Evolutionary conservation across 208 protist species (phyloP).

Genomic region (Tritrichomonas foetus): DNA sequence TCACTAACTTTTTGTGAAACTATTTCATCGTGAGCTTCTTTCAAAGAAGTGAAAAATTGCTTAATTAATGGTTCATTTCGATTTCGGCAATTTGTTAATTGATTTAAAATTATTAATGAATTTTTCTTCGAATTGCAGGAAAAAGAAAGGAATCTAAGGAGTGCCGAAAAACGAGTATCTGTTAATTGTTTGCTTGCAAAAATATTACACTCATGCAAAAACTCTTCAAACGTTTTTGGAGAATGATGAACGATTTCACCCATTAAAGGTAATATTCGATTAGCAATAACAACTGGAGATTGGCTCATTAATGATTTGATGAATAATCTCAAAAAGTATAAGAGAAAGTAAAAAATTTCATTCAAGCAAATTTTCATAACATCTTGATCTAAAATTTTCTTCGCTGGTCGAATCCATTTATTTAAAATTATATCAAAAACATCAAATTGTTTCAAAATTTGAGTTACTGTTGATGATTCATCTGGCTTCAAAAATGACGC

Average conservation of each 20-base stretch:
- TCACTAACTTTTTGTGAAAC: neutral
- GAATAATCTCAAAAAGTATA: neutral
- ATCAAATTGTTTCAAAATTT: conserved; percentile 12
- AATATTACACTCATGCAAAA: no score
- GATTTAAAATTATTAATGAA: neutral
- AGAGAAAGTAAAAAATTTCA: neutral
- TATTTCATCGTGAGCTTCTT: neutral
- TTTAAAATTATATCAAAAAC: neutral
- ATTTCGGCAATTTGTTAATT: neutral
- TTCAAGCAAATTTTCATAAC: neutral
- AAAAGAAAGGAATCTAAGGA: neutral
- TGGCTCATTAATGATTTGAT: neutral
- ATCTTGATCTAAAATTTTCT: neutral
- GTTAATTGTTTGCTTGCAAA: neutral
- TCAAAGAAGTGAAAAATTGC: neutral
- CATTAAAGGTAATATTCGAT: no score
- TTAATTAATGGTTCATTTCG: neutral
- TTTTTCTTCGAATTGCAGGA: neutral
- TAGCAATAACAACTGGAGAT: no score
- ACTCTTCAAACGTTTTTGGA: no score
- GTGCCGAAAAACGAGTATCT: neutral
- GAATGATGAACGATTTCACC: no score
- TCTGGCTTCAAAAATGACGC: neutral
- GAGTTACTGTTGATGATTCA: neutral
- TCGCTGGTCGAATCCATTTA: neutral